Evolutionary conservation across 2,329 filamentous ascomycete genomes (phyloP), one percentile per base, ranked within the genome.

Genomic region (Alternaria novae-zelandiae): DNA sequence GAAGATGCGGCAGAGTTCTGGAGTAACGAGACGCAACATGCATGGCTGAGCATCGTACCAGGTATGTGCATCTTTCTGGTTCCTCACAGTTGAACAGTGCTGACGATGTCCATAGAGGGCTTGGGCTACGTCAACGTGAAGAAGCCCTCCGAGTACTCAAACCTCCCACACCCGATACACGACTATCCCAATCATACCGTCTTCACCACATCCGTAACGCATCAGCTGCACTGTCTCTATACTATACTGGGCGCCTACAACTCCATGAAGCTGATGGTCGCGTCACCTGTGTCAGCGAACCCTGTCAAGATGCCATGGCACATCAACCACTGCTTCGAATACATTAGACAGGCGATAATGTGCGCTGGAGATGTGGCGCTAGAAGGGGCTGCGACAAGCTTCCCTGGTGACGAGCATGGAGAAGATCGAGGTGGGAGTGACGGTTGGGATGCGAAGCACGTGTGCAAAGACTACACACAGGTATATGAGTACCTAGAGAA

Each of bases 321-420:
- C 30, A 69, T 78, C 26, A 77, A 74, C 50, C 76, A 78, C 61
- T 78, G 75, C 63, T 78, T 77, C 57, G 75, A 78, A 25, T 78
- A 78, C 57, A 70, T 78, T 20, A 57, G 75, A 17, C 76, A 78
- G 53, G 73, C 73, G 2, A 71, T 78, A 26, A 77, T 78, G 75
- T 78, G 76, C 58, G 67, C 72, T 4, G 76, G 73, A 6, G 76
- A 78, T 45, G 74, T 78, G 3, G 75, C 76, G 43, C 54, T 78
- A 3, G 75, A 78, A 56, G 77, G 77, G 2, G 73, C 74, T 5
- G 74, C 70, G 21, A 78, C 75, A 11, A 76, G 72, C 6, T 79
- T 79, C 45, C 76, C 77, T 2, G 62, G 66, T 2, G 61, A 56
- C 8, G 66, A 67, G 44, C 59, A 64, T 2, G 74, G 74, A 3